Evolutionary conservation across 768 basidiomycete species (phyloP).

Genomic region (Mycena crocata): DNA sequence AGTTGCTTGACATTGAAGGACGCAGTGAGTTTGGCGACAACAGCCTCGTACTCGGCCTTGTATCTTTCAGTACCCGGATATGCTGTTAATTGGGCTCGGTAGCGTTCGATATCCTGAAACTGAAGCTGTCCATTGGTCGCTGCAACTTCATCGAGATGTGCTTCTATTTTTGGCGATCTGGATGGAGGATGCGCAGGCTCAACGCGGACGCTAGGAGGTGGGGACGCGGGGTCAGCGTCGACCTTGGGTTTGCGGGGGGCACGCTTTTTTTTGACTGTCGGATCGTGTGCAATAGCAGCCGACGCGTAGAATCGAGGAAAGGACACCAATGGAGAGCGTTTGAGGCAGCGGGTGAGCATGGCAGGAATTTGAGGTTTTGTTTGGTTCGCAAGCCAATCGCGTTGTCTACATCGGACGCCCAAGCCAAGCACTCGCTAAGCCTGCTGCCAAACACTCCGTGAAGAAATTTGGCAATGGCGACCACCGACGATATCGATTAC

Average conservation of each 20-base stretch:
- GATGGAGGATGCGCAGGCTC: too few relatives aligned
- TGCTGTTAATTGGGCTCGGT: slow-evolving; percentile 56
- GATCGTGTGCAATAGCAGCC: neutral
- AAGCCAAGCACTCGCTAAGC: too few relatives aligned
- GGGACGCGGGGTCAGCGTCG: neutral
- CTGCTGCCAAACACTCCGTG: neutral
- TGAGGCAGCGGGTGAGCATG: slow-evolving; percentile 15
- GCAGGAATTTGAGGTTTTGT: neutral
- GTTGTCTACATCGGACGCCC: too few relatives aligned
- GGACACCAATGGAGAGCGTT: slow-evolving; percentile 24
- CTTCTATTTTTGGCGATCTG: slow-evolving; percentile 61
- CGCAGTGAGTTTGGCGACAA: slow-evolving; percentile 64
- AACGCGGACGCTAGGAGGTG: too few relatives aligned
- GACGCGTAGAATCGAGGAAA: slow-evolving; percentile 21
- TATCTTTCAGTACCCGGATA: slow-evolving; percentile 59
- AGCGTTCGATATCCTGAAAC: slow-evolving; percentile 71
- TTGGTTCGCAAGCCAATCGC: neutral
- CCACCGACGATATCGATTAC: slow-evolving; percentile 81
- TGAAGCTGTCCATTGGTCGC: slow-evolving; percentile 59
- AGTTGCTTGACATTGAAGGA: slow-evolving; percentile 77
- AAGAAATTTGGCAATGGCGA: slow-evolving; percentile 22
- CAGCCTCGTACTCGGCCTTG: slow-evolving; percentile 61
- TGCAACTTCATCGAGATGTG: slow-evolving; percentile 66
- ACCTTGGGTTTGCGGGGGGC: neutral
- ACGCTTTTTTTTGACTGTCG: neutral